Evolutionary conservation across 2,329 filamentous ascomycete genomes (phyloP).

Genomic region (Verticillium dahliae): DNA sequence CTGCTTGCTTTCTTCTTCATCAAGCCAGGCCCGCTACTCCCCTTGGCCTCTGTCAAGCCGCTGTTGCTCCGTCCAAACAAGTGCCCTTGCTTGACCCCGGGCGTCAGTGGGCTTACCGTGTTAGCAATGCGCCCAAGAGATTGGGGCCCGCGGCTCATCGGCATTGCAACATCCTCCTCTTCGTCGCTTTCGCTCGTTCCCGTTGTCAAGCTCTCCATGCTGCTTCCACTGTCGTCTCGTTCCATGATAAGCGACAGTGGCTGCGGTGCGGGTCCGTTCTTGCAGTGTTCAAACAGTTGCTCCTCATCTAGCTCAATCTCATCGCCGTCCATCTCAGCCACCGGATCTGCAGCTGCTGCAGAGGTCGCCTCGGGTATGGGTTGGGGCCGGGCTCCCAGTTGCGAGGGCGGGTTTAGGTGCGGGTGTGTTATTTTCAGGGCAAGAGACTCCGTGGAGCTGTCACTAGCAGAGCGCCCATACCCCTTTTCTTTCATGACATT

Average conservation of each 20-base stretch:
- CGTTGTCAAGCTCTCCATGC: slow-evolving; percentile 21
- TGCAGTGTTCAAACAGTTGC: not conserved
- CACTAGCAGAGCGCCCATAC: not conserved
- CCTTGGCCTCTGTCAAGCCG: not conserved
- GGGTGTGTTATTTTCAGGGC: not conserved
- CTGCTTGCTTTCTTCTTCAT: slow-evolving; percentile 10
- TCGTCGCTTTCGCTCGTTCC: slow-evolving; percentile 17
- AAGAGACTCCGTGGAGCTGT: slow-evolving; percentile 1
- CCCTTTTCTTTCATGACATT: slow-evolving; percentile 1
- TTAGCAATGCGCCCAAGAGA: slow-evolving; percentile 7
- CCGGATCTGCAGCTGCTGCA: slow-evolving; percentile 1
- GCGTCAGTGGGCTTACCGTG: slow-evolving; percentile 14
- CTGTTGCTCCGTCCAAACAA: not conserved
- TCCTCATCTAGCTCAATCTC: not conserved
- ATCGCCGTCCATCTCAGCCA: slow-evolving; percentile 6
- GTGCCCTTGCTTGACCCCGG: not conserved
- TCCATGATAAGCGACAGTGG: slow-evolving; percentile 1
- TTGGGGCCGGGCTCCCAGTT: not conserved
- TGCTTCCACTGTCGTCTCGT: slow-evolving; percentile 5
- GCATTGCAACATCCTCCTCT: slow-evolving; percentile 12
- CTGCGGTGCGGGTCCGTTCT: not conserved
- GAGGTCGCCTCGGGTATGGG: not conserved
- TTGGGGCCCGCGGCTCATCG: slow-evolving; percentile 6
- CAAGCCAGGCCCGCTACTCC: not conserved
- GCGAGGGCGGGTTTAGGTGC: not conserved